Evolutionary conservation across 2,329 filamentous ascomycete genomes (phyloP), one percentile per base, ranked within the genome.

Genomic region (Penicillium sp.): DNA sequence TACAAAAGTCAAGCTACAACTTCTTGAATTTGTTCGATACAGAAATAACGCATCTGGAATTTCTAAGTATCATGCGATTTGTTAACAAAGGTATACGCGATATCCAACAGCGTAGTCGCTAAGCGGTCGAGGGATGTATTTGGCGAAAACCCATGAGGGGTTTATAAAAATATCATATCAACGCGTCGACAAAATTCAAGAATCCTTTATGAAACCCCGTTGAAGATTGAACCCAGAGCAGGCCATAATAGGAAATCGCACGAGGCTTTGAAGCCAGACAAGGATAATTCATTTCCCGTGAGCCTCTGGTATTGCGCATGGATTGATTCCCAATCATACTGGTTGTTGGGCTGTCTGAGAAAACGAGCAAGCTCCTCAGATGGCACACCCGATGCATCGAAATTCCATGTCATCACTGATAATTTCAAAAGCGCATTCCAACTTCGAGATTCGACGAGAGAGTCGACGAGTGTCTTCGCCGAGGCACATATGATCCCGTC

Each of bases 371-470:
- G 25, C 25, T 27, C 25, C 25, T 27, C 25, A 27, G 25, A 27
- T 27, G 25, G 25, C 25, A 27, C 25, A 27, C 25, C 25, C 25
- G 25, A 27, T 27, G 25, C 25, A 27, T 27, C 25, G 25, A 27
- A 27, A 27, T 27, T 27, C 25, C 25, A 27, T 27, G 25, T 27
- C 25, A 27, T 27, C 25, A 27, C 25, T 27, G 25, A 27, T 27
- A 27, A 27, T 27, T 27, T 27, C 25, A 27, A 27, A 27, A 27
- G 25, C 25, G 25, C 25, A 27, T 27, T 27, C 25, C 25, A 27
- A 27, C 25, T 27, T 27, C 25, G 25, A 27, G 25, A 27, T 27
- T 27, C 25, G 25, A 27, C 25, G 25, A 27, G 25, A 27, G 25
- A 27, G 25, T 27, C 25, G 25, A 27, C 25, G 25, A 27, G 25